These are phyloP conservation scores for Pseudotsuga menziesii DNA, from an alignment of 75 land plant genomes.

Conservation along the genomic window DNA sequence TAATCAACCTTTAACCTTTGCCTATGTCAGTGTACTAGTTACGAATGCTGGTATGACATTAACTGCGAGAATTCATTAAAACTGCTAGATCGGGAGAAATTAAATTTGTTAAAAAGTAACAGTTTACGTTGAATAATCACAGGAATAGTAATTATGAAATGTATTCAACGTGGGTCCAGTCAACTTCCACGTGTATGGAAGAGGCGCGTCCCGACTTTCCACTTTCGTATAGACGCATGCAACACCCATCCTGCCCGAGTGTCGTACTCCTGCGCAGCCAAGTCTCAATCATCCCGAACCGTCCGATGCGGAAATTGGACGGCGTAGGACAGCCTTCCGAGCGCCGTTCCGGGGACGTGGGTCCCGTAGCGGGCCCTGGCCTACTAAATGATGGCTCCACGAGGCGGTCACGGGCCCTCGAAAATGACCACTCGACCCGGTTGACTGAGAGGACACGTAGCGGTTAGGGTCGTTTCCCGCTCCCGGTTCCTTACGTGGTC, in stretches of 20 bases:
- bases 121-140: no score
- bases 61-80: no score
- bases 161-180: not conserved
- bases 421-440: not conserved
- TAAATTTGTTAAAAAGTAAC: no score
- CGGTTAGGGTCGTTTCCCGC: not conserved
- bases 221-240: constrained; percentile 6
- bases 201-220: not conserved
- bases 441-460: not conserved
- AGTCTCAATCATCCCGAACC: not conserved
- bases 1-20: no score
- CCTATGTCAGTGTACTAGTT: no score
- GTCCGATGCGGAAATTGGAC: not conserved
- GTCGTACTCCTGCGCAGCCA: not conserved
- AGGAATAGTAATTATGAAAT: no score
- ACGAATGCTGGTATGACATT: no score
- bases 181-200: constrained; percentile 1
- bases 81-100: no score
- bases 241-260: constrained; percentile 4
- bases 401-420: not conserved
- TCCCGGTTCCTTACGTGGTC: not conserved
- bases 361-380: not conserved
- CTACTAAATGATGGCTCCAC: not conserved
- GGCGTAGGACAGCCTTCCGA: not conserved
- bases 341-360: not conserved